Percentiles rank a stretch among this genome's conserved stretches.
Conservation (phyloP, 208 protist genomes). For the Trypanosoma congolense region DNA sequence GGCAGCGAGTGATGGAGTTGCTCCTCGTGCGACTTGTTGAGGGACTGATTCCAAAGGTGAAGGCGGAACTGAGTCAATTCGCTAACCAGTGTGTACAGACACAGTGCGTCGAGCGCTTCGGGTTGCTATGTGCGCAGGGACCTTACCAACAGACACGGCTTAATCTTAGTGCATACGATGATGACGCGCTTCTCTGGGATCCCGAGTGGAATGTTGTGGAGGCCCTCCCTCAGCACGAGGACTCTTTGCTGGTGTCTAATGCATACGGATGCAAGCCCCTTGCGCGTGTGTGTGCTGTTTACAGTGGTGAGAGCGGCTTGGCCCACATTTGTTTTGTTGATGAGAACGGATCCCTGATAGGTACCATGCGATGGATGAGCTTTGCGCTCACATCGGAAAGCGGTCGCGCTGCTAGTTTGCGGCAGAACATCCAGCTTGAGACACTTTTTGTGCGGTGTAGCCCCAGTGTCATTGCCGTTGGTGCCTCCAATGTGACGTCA, state of each 20-base stretch:
- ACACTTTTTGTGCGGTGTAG: slow-evolving; percentile 51
- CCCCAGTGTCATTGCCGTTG: slow-evolving; percentile 70
- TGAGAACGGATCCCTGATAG: slow-evolving; percentile 62
- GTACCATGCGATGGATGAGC: slow-evolving; percentile 66
- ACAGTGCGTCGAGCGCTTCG: slow-evolving; percentile 44
- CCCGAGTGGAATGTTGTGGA: slow-evolving; percentile 84
- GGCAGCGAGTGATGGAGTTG: slow-evolving; percentile 55
- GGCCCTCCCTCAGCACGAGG: slow-evolving; percentile 36
- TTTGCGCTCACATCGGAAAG: slow-evolving; percentile 48
- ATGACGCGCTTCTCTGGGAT: slow-evolving; percentile 54
- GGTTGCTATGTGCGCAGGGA: slow-evolving; percentile 49
- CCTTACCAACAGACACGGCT: slow-evolving; percentile 66
- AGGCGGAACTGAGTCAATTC: slow-evolving; percentile 47
- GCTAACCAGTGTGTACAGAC: slow-evolving; percentile 39
- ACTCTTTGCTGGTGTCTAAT: background rate
- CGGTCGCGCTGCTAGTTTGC: slow-evolving; percentile 38
- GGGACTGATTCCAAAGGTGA: slow-evolving; percentile 51
- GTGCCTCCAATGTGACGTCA: slow-evolving; percentile 36
- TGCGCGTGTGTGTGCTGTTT: slow-evolving; percentile 70
- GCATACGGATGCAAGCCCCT: background rate
- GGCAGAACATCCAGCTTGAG: slow-evolving; percentile 58
- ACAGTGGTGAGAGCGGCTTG: slow-evolving; percentile 59
- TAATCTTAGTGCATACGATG: slow-evolving; percentile 45
- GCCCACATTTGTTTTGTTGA: slow-evolving; percentile 74
- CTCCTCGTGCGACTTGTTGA: slow-evolving; percentile 56